Evolutionary conservation across 805 yeast genomes (phyloP).

Genomic region (baker's yeast (Saccharomyces cerevisiae)): DNA sequence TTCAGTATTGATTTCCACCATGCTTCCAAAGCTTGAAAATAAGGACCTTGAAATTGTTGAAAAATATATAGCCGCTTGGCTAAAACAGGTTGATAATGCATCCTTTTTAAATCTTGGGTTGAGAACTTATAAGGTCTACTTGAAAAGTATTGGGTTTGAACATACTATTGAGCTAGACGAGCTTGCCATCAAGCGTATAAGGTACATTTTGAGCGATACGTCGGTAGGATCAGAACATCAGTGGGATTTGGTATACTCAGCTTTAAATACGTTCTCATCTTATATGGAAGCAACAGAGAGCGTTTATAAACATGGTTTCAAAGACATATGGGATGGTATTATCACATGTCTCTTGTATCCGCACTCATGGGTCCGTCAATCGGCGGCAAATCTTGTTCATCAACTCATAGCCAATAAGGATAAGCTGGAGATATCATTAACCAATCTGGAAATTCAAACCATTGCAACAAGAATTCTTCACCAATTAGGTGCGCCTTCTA

Average conservation of each 20-base stretch:
- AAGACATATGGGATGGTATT: slow-evolving; percentile 42
- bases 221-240: slow-evolving; percentile 38
- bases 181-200: slow-evolving; percentile 32
- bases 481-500: slow-evolving; percentile 73
- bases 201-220: slow-evolving; percentile 30
- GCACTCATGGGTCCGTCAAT: slow-evolving; percentile 82
- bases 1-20: slow-evolving; percentile 44
- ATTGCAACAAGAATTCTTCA: slow-evolving; percentile 62
- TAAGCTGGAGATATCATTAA: slow-evolving; percentile 29
- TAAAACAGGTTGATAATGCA: slow-evolving; percentile 43
- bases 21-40: slow-evolving; percentile 44
- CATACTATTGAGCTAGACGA: slow-evolving; percentile 34
- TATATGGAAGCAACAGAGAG: slow-evolving; percentile 34
- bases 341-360: slow-evolving; percentile 63
- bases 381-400: slow-evolving; percentile 53
- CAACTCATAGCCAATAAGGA: slow-evolving; percentile 38
- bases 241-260: slow-evolving; percentile 75
- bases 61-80: slow-evolving; percentile 48
- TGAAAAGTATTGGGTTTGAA: slow-evolving; percentile 41
- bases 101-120: slow-evolving; percentile 66
- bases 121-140: slow-evolving; percentile 55
- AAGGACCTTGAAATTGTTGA: slow-evolving; percentile 30
- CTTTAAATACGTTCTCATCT: slow-evolving; percentile 44
- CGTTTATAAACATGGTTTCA: slow-evolving; percentile 27
- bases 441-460: slow-evolving; percentile 49